Conservation (phyloP, 2,329 filamentous ascomycete species). For the Huntiella decipiens region DNA sequence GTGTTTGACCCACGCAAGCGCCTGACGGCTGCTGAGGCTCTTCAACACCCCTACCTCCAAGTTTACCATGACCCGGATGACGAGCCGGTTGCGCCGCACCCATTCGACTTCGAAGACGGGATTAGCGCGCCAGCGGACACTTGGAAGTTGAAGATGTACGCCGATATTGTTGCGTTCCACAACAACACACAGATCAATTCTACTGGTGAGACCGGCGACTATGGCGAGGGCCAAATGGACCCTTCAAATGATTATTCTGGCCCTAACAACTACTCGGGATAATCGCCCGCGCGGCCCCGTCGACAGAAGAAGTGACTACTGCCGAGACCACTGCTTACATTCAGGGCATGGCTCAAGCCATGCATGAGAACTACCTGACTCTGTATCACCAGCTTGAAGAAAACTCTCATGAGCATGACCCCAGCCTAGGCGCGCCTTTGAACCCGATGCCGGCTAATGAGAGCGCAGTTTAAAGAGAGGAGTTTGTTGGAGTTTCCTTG, state of each 20-base stretch:
- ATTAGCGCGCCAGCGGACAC: constrained; percentile 92
- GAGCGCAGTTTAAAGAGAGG: too few species aligned
- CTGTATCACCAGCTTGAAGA: too few species aligned
- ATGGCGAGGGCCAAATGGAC: not conserved
- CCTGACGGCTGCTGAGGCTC: constrained; percentile 67
- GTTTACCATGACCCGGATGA: constrained; percentile 96
- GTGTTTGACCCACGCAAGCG: constrained; percentile 97
- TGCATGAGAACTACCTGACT: not conserved
- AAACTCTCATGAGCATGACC: too few species aligned
- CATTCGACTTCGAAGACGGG: constrained; percentile 99
- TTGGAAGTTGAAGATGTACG: constrained; percentile 99
- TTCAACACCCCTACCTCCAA: constrained; percentile 81
- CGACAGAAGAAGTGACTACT: not conserved
- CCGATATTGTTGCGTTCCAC: constrained; percentile 78
- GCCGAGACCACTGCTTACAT: not conserved
- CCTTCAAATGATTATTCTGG: constrained; percentile 8
- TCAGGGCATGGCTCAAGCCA: not conserved
- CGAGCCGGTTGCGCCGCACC: constrained; percentile 86
- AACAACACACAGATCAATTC: constrained; percentile 38
- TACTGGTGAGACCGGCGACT: constrained; percentile 6
- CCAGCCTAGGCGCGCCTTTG: too few species aligned
- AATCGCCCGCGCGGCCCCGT: not conserved
- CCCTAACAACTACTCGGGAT: constrained; percentile 10
- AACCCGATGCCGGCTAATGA: too few species aligned
- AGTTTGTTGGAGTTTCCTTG: too few species aligned